Percentiles rank a stretch among this genome's conserved stretches.
Evolutionary conservation across 306 rosid species (phyloP).

Genomic region (Cucumis melo): DNA sequence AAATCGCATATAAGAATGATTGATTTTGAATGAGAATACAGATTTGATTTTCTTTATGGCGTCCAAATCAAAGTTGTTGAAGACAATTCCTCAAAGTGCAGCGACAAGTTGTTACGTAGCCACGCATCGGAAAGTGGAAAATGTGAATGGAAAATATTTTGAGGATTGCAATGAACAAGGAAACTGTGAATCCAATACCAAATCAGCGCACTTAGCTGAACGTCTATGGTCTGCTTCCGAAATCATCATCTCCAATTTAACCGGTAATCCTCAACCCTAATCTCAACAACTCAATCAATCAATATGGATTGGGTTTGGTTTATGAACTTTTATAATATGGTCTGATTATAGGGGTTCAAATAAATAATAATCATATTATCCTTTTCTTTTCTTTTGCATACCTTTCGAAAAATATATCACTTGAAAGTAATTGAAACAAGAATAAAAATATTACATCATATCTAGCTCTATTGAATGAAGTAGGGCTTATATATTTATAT

Average conservation of each 20-base stretch:
- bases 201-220: slow-evolving; percentile 26
- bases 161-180: slow-evolving; percentile 58
- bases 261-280: not conserved
- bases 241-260: slow-evolving; percentile 24
- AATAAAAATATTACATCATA: no score
- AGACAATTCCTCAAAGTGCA: slow-evolving; percentile 85
- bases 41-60: slow-evolving; percentile 65
- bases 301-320: not conserved
- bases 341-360: not conserved
- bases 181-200: slow-evolving; percentile 38
- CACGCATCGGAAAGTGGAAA: slow-evolving; percentile 32
- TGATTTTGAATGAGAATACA: slow-evolving; percentile 10
- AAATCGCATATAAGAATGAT: not conserved
- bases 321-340: not conserved
- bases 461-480: no score
- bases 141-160: slow-evolving; percentile 70
- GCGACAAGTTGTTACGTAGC: slow-evolving; percentile 85
- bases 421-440: no score
- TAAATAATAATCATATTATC: not conserved
- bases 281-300: not conserved
- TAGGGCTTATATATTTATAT: no score
- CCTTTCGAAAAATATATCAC: not conserved
- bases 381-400: not conserved
- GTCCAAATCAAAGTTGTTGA: slow-evolving; percentile 44
- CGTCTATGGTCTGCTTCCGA: slow-evolving; percentile 64